Conservation (phyloP, 257 asterid genomes). For the Plantago ovata region DNA sequence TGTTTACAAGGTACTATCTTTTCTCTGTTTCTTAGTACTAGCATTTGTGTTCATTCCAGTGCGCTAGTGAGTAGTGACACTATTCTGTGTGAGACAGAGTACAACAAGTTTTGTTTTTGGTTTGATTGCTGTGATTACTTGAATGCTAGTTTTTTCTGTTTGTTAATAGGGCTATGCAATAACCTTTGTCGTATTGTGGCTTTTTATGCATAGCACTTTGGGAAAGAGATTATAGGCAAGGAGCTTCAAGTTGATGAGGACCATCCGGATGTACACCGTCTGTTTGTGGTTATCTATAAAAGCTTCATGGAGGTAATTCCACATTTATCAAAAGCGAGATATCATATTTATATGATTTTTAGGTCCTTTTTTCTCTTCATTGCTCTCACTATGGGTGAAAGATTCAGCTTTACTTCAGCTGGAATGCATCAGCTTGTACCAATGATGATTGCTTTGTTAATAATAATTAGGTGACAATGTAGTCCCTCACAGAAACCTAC, state of each 20-base stretch:
- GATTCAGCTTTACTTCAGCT: too few species aligned
- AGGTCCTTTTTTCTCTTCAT: too few species aligned
- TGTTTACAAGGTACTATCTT: slow-evolving; percentile 59
- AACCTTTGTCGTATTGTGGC: slow-evolving; percentile 9
- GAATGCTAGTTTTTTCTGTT: background rate
- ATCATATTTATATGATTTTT: too few species aligned
- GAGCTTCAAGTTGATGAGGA: slow-evolving; percentile 74
- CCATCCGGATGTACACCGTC: slow-evolving; percentile 71
- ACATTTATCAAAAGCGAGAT: slow-evolving; percentile 12
- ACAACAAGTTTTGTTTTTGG: background rate
- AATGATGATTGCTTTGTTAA: too few species aligned
- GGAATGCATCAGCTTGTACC: too few species aligned
- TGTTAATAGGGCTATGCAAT: slow-evolving; percentile 2
- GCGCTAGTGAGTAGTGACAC: background rate
- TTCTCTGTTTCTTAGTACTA: background rate
- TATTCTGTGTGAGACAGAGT: background rate
- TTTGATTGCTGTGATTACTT: background rate
- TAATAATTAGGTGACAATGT: too few species aligned
- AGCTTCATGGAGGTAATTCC: slow-evolving; percentile 86
- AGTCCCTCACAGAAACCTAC: too few species aligned
- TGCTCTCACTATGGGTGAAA: too few species aligned
- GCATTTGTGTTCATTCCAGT: background rate
- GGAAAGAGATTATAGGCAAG: slow-evolving; percentile 83
- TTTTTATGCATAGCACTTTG: slow-evolving; percentile 61
- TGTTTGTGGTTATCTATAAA: slow-evolving; percentile 73